A percentile compares a stretch with the other conserved stretches of the same genome.
Evolutionary conservation across 805 yeast genomes (phyloP).

Genomic region (Kodamaea jinghongensis): DNA sequence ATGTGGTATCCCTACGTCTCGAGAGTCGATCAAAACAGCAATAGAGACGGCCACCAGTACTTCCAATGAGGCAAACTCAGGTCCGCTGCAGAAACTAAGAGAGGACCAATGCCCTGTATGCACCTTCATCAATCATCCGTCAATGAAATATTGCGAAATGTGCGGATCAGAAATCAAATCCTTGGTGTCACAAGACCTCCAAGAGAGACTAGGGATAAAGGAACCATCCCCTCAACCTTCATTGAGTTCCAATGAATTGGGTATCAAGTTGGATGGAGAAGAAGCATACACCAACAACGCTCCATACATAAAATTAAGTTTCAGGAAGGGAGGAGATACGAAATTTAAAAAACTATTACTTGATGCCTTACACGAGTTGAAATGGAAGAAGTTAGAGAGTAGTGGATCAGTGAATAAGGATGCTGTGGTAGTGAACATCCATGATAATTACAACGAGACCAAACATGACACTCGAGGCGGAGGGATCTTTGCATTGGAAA

Average conservation of each 20-base stretch:
- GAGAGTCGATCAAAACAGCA: slow-evolving; percentile 7
- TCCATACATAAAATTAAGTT: slow-evolving; percentile 64
- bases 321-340: slow-evolving; percentile 67
- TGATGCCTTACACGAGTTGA: slow-evolving; percentile 43
- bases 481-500: slow-evolving; percentile 74
- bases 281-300: slow-evolving; percentile 33
- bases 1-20: slow-evolving; percentile 35
- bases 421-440: slow-evolving; percentile 2
- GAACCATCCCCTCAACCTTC: slow-evolving; percentile 1
- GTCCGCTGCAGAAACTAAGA: no score
- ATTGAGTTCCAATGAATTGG: slow-evolving; percentile 7
- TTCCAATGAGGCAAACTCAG: background rate
- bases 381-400: slow-evolving; percentile 45
- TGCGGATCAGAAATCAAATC: slow-evolving; percentile 58
- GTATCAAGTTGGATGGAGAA: slow-evolving; percentile 26
- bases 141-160: slow-evolving; percentile 76
- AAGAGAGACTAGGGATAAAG: background rate
- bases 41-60: slow-evolving; percentile 12
- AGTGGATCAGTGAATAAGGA: slow-evolving; percentile 34
- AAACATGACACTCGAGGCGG: slow-evolving; percentile 19
- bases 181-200: slow-evolving; percentile 7
- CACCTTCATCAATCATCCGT: slow-evolving; percentile 82
- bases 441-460: background rate
- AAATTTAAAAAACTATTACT: slow-evolving; percentile 45
- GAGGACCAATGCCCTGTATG: slow-evolving; percentile 53